phyloP scores from a whole-genome alignment of 1,139 yeast genomes.

The Lodderomyces orthopsilosis region DNA sequence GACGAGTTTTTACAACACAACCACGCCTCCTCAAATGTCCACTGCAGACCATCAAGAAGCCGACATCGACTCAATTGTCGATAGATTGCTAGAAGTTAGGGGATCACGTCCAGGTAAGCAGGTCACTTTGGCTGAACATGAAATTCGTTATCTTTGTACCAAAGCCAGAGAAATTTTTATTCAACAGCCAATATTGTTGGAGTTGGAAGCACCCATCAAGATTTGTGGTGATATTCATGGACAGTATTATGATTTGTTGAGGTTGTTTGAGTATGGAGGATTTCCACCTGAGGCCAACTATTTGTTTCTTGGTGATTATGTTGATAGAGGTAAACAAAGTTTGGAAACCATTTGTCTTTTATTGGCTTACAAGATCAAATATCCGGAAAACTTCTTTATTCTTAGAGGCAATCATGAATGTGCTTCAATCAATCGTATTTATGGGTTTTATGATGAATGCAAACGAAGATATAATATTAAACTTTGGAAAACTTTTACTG shows the following conservation, averaged over 20 bases:
- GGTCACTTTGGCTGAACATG: constrained; percentile 89
- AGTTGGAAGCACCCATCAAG: constrained; percentile 96
- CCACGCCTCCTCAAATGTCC: constrained; percentile 11
- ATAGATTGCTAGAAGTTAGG: constrained; percentile 93
- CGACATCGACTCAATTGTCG: constrained; percentile 95
- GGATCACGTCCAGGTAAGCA: constrained; percentile 98
- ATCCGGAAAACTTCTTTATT: constrained; percentile 95
- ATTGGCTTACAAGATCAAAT: constrained; percentile 93
- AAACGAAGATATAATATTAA: constrained; percentile 95
- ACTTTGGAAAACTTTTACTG: constrained; percentile 97
- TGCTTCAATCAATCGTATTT: constrained; percentile 94
- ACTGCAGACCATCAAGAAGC: constrained; percentile 73
- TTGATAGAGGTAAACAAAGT: constrained; percentile 97
- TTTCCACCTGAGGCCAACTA: constrained; percentile 99
- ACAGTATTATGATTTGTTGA: constrained; percentile 90
- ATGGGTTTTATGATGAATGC: constrained; percentile 97
- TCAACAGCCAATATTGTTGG: constrained; percentile 93
- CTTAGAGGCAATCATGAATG: constrained; percentile 97
- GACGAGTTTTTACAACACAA: background rate
- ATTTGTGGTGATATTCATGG: constrained; percentile 96
- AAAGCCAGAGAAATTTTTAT: constrained; percentile 97
- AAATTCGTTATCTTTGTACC: constrained; percentile 92
- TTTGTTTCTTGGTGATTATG: constrained; percentile 92
- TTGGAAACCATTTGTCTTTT: constrained; percentile 89
- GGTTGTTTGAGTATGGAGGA: constrained; percentile 96